Base-by-base conservation (phyloP, 768 basidiomycete species). In the Suillus subaureus region DNA sequence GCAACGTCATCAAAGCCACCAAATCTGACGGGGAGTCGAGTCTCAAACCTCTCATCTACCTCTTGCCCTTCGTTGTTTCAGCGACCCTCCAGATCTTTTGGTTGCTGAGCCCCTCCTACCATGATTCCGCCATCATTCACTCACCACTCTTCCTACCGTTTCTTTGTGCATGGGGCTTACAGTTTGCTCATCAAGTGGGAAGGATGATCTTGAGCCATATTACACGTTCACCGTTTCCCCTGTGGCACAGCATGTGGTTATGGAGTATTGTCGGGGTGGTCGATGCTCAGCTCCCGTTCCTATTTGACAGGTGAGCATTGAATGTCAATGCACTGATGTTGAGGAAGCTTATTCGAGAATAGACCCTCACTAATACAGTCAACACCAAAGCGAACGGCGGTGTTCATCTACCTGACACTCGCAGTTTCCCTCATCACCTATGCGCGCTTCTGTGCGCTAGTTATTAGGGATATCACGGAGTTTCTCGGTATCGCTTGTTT, bases 401-500 rank as follows among this genome's bases (percentile, higher is more conserved):
- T 92, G 42, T 90, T 96, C 70, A 87, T 99, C 61, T 88, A 84
- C 74, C 74, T 88, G 61, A 92, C 92, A 2, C 82, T 94, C 40
- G 77, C 81, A 2, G 70, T 94, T 42, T 91, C 94, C 4, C 75
- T 93, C 64, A 67, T 88, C 71, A 84, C 85, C 49, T 97, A 94
- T 71, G 87, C 83, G 31, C 84, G 90, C 52, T 96, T 96, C 77
- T 91, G 90, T 70, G 83, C 86, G 35, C 80, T 90, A n/a, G 94
- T 96, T 63, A 94, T 96, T 70, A 78, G 77, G 66, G 91, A 96
- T 69, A 94, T 98, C 77, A 97, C 94, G 64, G 87, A 95, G 66
- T 91, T 90, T 78, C 84, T 97, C 67, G 97, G 97, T 15, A 94
- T 97, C 70, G 97, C 94, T 1, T 98, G 95, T 80, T 95, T 97